Evolutionary conservation across 139 green algal genomes (phyloP).

Genomic region (Tetradesmus obliquus): DNA sequence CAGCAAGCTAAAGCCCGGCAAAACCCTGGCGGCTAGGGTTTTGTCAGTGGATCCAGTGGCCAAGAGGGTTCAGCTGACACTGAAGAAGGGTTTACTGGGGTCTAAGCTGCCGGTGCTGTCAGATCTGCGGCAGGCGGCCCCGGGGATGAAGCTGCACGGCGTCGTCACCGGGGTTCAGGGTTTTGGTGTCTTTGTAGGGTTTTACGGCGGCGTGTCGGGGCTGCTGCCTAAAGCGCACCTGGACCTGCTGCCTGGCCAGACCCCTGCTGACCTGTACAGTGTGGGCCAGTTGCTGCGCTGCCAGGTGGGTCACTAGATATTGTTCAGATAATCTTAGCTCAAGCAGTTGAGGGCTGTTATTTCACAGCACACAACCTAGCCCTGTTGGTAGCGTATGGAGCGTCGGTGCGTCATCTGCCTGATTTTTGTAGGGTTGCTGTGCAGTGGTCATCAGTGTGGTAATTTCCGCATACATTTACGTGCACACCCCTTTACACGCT

Average conservation of each 20-base stretch:
- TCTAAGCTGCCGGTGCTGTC: conserved; percentile 78
- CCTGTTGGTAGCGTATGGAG: too few species aligned
- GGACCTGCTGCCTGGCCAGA: conserved; percentile 72
- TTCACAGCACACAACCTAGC: too few species aligned
- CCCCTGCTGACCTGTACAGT: conserved; percentile 65
- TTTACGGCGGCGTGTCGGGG: conserved; percentile 85
- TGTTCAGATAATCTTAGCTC: not conserved
- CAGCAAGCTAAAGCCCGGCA: conserved; percentile 67
- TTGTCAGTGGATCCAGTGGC: conserved; percentile 67
- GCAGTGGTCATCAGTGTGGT: too few species aligned
- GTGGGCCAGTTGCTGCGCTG: conserved; percentile 70
- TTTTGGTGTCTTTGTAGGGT: conserved; percentile 91
- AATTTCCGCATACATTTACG: too few species aligned
- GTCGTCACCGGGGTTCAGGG: conserved; percentile 81
- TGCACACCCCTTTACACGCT: too few species aligned
- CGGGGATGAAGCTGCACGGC: conserved; percentile 81
- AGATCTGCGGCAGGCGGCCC: conserved; percentile 60
- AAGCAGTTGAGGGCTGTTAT: not conserved
- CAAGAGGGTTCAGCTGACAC: conserved; percentile 74
- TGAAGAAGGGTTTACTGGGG: conserved; percentile 86
- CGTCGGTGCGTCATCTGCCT: too few species aligned
- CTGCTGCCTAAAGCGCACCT: conserved; percentile 69
- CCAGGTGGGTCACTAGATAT: not conserved
- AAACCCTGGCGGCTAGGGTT: conserved; percentile 70
- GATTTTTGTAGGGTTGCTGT: too few species aligned